Base-by-base conservation (phyloP, 768 basidiomycete species). In the Leccinum ochraceum region DNA sequence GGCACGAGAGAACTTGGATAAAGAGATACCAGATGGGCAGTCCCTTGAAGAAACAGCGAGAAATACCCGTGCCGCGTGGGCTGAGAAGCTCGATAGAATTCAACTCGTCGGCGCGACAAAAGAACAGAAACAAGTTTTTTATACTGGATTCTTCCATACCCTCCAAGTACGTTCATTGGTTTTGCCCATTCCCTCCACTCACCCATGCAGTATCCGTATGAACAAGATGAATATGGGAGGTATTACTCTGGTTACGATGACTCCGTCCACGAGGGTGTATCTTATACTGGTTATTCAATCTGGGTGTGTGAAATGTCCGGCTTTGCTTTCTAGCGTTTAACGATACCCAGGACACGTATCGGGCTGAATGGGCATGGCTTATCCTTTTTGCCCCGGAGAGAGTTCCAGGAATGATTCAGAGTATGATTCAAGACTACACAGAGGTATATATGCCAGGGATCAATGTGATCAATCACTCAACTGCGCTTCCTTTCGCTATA, bases 241-340 rank as follows among this genome's bases (percentile, higher is more conserved):
- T 92, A 93, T 71, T 93, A 88, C 71, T 92, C 90, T 6, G 92
- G 84, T 1, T 92, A 93, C 60, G 86, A 90, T 58, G 83, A 88
- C 55, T 60, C 73, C 6, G 73, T 92, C 0, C 88, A 90, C 53
- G 69, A 80, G 30, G 85, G 87, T 17, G 75, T 77, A n/a, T 90
- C 88, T 0, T 92, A 92, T 65, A 89, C 86, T 0, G 90, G 90
- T 1, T 92, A 92, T 68, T 90, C 89, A 0, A 89, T 86, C 61
- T 90, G 89, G 89, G 87, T 88, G 59, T 9, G 80, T 63, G 53
- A 13, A 9, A 26, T 44, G 44, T 20, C 54, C 6, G 10, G 6
- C 26, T 53, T 28, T 49, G 24, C 20, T n/a, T 8, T 42, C 9
- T 37, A 44, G 26, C 39, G 4, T 7, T 60, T 5, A 59, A 30